Conservation (phyloP, 2,329 filamentous ascomycete species). For the Exophiala viscosa region DNA sequence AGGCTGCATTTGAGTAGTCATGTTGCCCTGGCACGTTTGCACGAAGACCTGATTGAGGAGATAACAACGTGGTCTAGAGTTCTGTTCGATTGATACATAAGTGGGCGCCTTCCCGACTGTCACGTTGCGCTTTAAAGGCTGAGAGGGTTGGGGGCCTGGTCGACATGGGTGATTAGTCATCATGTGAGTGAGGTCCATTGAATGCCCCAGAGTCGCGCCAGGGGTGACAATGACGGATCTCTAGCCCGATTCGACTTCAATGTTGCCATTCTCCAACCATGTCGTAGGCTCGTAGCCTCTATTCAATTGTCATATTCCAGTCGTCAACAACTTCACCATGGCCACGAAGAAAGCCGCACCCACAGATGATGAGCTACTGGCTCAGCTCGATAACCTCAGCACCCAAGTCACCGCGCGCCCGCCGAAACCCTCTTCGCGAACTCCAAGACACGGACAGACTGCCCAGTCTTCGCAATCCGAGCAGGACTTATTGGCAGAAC, state of each 20-base stretch:
- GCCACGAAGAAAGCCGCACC: slow-evolving; percentile 32
- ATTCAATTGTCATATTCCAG: too few relatives aligned
- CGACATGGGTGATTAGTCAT: too few relatives aligned
- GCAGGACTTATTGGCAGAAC: slow-evolving; percentile 79
- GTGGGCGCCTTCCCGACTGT: too few relatives aligned
- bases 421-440: slow-evolving; percentile 31
- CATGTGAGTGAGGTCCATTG: too few relatives aligned
- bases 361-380: slow-evolving; percentile 49
- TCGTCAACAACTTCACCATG: slow-evolving; percentile 24
- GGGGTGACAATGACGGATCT: too few relatives aligned
- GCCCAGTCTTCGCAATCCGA: slow-evolving; percentile 39
- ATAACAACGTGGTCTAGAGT: background rate
- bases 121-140: too few relatives aligned
- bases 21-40: background rate
- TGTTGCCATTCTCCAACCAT: too few relatives aligned
- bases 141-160: too few relatives aligned
- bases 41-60: background rate
- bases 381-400: slow-evolving; percentile 48
- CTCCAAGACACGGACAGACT: slow-evolving; percentile 22
- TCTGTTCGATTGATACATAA: too few relatives aligned
- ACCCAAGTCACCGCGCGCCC: slow-evolving; percentile 35
- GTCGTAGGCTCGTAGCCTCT: too few relatives aligned
- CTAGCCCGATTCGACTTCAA: too few relatives aligned
- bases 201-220: too few relatives aligned
- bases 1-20: slow-evolving; percentile 30